These are phyloP conservation scores for Albifimbria verrucaria DNA, from an alignment of 2,329 filamentous ascomycete species.

Conservation along the genomic window DNA sequence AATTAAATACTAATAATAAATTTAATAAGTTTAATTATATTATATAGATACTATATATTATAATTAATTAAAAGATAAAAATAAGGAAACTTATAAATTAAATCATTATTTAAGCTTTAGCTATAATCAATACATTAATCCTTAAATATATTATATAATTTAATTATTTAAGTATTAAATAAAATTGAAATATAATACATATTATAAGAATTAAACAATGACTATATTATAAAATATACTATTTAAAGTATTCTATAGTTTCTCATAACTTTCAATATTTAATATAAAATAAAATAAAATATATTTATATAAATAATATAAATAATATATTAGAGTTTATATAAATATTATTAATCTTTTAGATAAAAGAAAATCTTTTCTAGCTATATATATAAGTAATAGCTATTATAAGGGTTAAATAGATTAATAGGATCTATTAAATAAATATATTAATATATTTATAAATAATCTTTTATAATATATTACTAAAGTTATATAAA, in stretches of 20 bases:
- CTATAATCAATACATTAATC: neutral
- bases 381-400: too few species aligned
- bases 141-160: conserved; percentile 1
- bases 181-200: conserved; percentile 1
- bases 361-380: too few species aligned
- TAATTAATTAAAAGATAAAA: neutral
- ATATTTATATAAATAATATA: neutral
- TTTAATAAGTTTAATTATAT: too few species aligned
- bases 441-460: too few species aligned
- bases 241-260: neutral
- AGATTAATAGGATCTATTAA: too few species aligned
- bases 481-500: too few species aligned
- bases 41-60: too few species aligned
- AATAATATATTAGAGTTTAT: neutral
- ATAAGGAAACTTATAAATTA: neutral
- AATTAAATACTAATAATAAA: too few species aligned
- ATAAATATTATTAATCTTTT: too few species aligned
- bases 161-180: neutral
- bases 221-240: neutral
- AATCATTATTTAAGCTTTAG: too few species aligned
- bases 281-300: neutral
- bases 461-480: too few species aligned
- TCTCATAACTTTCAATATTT: neutral
- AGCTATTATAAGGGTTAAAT: too few species aligned
- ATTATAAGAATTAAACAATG: conserved; percentile 1